Conservation (phyloP, 2,329 filamentous ascomycete genomes). For the Talaromyces sp. region DNA sequence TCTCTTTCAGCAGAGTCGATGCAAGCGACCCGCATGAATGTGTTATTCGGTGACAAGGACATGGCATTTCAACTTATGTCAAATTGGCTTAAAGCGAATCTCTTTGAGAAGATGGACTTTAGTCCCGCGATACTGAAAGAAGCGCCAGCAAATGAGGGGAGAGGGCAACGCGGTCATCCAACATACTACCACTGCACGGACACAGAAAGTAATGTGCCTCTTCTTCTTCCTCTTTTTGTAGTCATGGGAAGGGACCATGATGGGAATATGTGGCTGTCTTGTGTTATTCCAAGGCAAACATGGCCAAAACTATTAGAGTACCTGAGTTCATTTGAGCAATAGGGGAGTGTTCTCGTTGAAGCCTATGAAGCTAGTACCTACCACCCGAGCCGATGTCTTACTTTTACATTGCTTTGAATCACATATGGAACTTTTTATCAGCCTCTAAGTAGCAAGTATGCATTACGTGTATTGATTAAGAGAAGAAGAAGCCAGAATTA, state of each 20-base stretch:
- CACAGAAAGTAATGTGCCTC: not conserved
- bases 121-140: not conserved
- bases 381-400: no score
- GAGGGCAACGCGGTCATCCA: not conserved
- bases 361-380: no score
- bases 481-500: no score
- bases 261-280: not conserved
- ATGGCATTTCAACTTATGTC: constrained; percentile 1
- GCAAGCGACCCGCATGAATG: not conserved
- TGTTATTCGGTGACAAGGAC: not conserved
- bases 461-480: no score
- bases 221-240: not conserved
- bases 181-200: not conserved
- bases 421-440: no score
- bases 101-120: constrained; percentile 4
- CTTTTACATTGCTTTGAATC: no score
- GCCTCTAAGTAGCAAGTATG: no score
- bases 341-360: not conserved
- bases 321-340: not conserved
- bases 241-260: not conserved
- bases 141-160: not conserved
- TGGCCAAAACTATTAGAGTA: not conserved
- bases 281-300: not conserved
- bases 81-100: constrained; percentile 1
- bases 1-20: not conserved